phyloP scores from a whole-genome alignment of 2,329 filamentous ascomycete genomes.

The Knoxdaviesia proteae region DNA sequence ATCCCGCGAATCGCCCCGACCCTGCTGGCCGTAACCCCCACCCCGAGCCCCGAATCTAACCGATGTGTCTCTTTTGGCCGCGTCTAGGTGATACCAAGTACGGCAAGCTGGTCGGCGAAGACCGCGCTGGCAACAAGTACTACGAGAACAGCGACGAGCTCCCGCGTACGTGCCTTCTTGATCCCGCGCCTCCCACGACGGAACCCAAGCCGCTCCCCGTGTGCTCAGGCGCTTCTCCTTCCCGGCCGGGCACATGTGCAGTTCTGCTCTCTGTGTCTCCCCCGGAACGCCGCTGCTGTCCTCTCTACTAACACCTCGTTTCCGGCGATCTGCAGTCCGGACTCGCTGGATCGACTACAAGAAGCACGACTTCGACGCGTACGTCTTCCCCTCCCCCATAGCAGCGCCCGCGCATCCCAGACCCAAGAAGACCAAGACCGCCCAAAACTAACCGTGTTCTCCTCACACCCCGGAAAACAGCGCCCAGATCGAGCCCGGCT shows the following conservation, averaged over 20 bases:
- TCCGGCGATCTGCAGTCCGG: slow-evolving; percentile 37
- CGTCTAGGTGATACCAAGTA: slow-evolving; percentile 79
- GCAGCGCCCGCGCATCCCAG: background rate
- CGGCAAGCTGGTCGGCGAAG: slow-evolving; percentile 63
- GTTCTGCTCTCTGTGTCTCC: too few relatives aligned
- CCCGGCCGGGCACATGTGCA: too few relatives aligned
- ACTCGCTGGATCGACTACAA: slow-evolving; percentile 98
- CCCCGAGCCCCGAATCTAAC: too few relatives aligned
- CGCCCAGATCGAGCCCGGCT: slow-evolving; percentile 79
- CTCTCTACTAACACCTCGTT: background rate
- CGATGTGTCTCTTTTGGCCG: background rate
- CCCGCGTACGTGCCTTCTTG: slow-evolving; percentile 39
- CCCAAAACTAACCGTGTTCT: background rate
- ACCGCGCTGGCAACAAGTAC: slow-evolving; percentile 93
- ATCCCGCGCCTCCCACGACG: too few relatives aligned
- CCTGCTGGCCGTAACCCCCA: too few relatives aligned
- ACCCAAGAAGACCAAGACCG: background rate
- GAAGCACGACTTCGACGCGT: slow-evolving; percentile 58
- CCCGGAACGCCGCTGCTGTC: background rate
- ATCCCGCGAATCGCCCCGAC: too few relatives aligned
- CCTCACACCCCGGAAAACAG: background rate
- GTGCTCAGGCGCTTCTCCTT: too few relatives aligned
- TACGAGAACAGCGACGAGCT: slow-evolving; percentile 93
- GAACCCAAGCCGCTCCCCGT: too few relatives aligned
- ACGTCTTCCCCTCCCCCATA: slow-evolving; percentile 1